Percentiles rank a stretch among this genome's conserved stretches.
phyloP scores from a whole-genome alignment of 768 basidiomycete genomes.

The Agaricus blazei region DNA sequence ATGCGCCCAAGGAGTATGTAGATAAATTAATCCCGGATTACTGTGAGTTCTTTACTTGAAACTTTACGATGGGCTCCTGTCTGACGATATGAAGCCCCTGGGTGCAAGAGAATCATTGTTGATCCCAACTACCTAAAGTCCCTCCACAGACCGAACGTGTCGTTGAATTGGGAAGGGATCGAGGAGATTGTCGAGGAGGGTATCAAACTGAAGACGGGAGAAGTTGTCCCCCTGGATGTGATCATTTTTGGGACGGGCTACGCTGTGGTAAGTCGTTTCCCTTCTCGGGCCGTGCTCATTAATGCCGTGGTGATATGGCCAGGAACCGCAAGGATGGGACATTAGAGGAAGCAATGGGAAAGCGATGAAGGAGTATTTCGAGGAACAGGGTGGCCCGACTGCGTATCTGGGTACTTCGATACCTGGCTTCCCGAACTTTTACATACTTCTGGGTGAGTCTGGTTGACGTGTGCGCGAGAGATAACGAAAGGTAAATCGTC shows the following conservation, averaged over 20 bases:
- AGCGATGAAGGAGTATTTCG: slow-evolving; percentile 40
- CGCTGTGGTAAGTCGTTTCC: slow-evolving; percentile 31
- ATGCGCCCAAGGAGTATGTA: slow-evolving; percentile 43
- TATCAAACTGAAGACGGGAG: slow-evolving; percentile 42
- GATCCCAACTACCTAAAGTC: slow-evolving; percentile 55
- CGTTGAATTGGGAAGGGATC: slow-evolving; percentile 42
- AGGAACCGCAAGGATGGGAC: slow-evolving; percentile 32
- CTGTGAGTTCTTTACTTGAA: slow-evolving; percentile 29
- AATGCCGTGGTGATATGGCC: slow-evolving; percentile 1
- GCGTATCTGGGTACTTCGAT: slow-evolving; percentile 50
- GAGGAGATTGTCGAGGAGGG: slow-evolving; percentile 45
- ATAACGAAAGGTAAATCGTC: slow-evolving; percentile 1
- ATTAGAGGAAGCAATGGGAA: slow-evolving; percentile 38
- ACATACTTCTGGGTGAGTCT: slow-evolving; percentile 40
- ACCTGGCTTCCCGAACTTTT: slow-evolving; percentile 54
- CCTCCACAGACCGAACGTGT: slow-evolving; percentile 49
- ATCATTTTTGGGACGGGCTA: slow-evolving; percentile 57
- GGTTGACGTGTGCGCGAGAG: slow-evolving; percentile 4
- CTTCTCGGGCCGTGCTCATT: slow-evolving; percentile 1
- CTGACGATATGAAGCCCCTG: slow-evolving; percentile 33
- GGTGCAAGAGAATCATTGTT: slow-evolving; percentile 60
- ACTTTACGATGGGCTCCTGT: not conserved
- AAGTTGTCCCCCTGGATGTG: slow-evolving; percentile 48
- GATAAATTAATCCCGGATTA: slow-evolving; percentile 46
- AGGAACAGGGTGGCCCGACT: slow-evolving; percentile 40